Base-by-base conservation (phyloP, 441 rosid genomes). In the Eruca vesicaria region DNA sequence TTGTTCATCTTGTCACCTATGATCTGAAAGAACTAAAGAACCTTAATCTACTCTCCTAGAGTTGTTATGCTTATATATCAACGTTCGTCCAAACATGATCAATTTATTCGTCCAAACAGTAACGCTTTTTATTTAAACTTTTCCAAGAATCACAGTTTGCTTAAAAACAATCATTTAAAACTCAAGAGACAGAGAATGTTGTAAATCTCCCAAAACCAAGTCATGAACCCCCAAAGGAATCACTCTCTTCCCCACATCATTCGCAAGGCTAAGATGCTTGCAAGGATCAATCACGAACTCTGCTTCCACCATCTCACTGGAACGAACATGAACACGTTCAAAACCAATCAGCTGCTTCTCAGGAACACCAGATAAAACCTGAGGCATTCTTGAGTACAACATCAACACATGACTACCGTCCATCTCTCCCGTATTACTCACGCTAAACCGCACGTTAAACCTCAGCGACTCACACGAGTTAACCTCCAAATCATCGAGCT, bases 391-490 rank as follows among this genome's bases (percentile, higher is more conserved):
- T 0, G 87, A 78, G 63, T 82, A 92, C 83, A 94, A 59, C 90
- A 92, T 75, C 71, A 92, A 72, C 2, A 88, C 94, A 69, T 95
- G 90, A 78, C 90, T 85, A 29, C 98, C 99, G 23, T 84, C 86
- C 84, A 83, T 83, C 14, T 82, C 83, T 57, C 98, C 99, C 5
- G 45, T 58, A 62, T 89, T 95, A 18, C 9, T 78, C 62, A 95
- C 92, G 0, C 83, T 81, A 20, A 90, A 73, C 43, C 66, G 76
- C 16, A 83, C 84, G 6, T 50, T 11, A 81, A 95, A 90, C 66
- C 81, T 85, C 71, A 88, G 66, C 5, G 86, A 83, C 69, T 72
- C 55, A 66, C 97, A 94, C 67, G 88, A 84, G 64, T 56, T 71
- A 16, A 88, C 66, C 81, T 53, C 83, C 29, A 82, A 3, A 69